phyloP scores from a whole-genome alignment of 768 basidiomycete species.

The Lactifluus rugatus region DNA sequence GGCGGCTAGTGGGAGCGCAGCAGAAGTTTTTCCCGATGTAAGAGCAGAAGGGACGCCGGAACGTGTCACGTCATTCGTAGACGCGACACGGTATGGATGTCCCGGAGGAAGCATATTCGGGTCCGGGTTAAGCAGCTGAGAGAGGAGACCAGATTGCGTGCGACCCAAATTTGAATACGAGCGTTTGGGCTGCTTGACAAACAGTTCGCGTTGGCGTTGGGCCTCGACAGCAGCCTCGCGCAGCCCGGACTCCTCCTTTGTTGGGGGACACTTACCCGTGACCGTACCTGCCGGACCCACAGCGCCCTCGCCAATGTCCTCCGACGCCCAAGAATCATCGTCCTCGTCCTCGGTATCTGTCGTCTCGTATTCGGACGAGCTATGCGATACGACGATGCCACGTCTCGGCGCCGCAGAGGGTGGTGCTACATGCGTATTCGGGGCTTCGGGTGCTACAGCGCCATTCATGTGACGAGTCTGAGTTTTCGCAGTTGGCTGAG shows the following conservation, averaged over 20 bases:
- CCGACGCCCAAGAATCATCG: constrained; percentile 52
- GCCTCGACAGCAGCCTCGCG: constrained; percentile 53
- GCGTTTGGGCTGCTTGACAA: constrained; percentile 57
- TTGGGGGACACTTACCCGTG: constrained; percentile 18
- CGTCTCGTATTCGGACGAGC: constrained; percentile 42
- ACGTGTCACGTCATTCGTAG: constrained; percentile 40
- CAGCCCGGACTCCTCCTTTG: constrained; percentile 25
- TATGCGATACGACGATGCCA: constrained; percentile 37
- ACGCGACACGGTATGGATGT: constrained; percentile 49
- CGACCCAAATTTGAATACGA: constrained; percentile 53
- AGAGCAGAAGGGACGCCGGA: constrained; percentile 25
- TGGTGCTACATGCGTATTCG: background rate
- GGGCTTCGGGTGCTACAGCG: background rate
- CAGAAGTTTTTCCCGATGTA: constrained; percentile 45
- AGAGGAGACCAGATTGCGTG: constrained; percentile 48
- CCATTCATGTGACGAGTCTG: constrained; percentile 19
- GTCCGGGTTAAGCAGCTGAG: constrained; percentile 64
- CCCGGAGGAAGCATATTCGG: constrained; percentile 47
- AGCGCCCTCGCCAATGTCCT: constrained; percentile 34
- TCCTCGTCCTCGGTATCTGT: constrained; percentile 40
- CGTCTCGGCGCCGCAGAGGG: constrained; percentile 16
- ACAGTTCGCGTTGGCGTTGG: constrained; percentile 58
- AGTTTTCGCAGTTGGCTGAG: background rate
- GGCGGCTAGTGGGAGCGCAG: constrained; percentile 49
- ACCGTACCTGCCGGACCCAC: constrained; percentile 16